These are phyloP conservation scores for Zarea fungicola DNA, from an alignment of 2,329 filamentous ascomycete genomes.

Conservation along the genomic window DNA sequence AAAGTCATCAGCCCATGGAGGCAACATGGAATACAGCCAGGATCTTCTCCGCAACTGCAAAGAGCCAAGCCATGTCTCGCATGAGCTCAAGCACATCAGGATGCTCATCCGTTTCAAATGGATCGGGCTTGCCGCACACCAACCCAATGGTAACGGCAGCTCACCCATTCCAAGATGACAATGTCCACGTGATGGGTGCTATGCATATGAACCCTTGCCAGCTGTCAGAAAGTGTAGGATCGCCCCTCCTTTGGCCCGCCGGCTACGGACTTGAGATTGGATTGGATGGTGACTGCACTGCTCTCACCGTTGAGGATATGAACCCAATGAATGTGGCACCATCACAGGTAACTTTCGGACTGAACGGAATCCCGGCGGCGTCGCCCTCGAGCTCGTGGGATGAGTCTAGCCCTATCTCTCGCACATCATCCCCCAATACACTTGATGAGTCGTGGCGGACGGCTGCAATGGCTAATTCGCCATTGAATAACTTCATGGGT, in stretches of 20 bases:
- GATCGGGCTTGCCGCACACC: slow-evolving; percentile 46
- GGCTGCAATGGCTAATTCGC: slow-evolving; percentile 12
- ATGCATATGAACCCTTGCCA: slow-evolving; percentile 25
- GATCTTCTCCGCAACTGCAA: slow-evolving; percentile 26
- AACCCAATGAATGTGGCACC: slow-evolving; percentile 50
- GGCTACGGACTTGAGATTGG: slow-evolving; percentile 41
- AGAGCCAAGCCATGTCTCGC: slow-evolving; percentile 36
- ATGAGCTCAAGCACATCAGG: slow-evolving; percentile 34
- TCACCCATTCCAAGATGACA: slow-evolving; percentile 36
- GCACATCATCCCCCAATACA: slow-evolving; percentile 44
- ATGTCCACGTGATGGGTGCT: slow-evolving; percentile 29
- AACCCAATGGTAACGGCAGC: slow-evolving; percentile 47
- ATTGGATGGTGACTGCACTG: slow-evolving; percentile 36
- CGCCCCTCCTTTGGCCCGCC: slow-evolving; percentile 48
- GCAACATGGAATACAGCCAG: slow-evolving; percentile 43
- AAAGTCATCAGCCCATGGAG: slow-evolving; percentile 38
- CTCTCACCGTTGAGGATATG: slow-evolving; percentile 39
- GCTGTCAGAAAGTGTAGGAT: slow-evolving; percentile 25
- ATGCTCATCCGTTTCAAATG: slow-evolving; percentile 44
- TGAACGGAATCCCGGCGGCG: slow-evolving; percentile 43
- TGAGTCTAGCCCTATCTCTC: slow-evolving; percentile 48
- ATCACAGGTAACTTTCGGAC: slow-evolving; percentile 49
- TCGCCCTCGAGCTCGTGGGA: slow-evolving; percentile 50
- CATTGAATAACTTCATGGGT: slow-evolving; percentile 2
- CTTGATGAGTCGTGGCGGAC: slow-evolving; percentile 44